phyloP scores from a whole-genome alignment of 2,329 filamentous ascomycete genomes.

The Acrodontium crateriforme region DNA sequence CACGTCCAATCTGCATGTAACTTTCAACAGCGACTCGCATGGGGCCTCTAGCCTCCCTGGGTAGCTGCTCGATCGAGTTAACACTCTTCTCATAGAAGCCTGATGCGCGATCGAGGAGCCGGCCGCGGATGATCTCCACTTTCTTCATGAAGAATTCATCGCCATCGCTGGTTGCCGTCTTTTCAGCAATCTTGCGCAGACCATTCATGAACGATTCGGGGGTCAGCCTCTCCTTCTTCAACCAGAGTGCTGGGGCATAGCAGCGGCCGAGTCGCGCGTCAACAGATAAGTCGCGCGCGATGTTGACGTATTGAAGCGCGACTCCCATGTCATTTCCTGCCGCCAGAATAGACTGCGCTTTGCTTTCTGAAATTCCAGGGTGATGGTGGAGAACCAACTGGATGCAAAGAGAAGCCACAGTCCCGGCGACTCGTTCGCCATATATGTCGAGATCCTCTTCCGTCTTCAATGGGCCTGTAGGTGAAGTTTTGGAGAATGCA shows the following conservation, averaged over 20 bases:
- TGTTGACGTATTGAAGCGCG: conserved; percentile 65
- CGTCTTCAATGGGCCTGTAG: conserved; percentile 38
- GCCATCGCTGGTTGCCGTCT: conserved; percentile 3
- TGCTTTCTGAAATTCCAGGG: conserved; percentile 16
- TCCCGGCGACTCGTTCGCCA: conserved; percentile 55
- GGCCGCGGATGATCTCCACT: conserved; percentile 38
- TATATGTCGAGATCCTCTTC: conserved; percentile 50
- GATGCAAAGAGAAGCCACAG: conserved; percentile 55
- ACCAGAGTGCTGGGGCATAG: conserved; percentile 54
- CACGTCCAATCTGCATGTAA: conserved; percentile 61
- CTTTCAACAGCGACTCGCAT: conserved; percentile 59
- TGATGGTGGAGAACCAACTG: conserved; percentile 51
- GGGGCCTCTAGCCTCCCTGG: conserved; percentile 44
- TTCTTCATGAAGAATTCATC: conserved; percentile 31
- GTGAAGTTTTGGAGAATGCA: conserved; percentile 30
- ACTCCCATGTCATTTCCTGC: conserved; percentile 55
- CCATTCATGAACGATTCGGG: conserved; percentile 40
- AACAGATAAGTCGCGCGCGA: conserved; percentile 56
- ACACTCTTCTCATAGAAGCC: conserved; percentile 42
- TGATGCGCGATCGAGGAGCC: conserved; percentile 48
- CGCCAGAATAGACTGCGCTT: conserved; percentile 34
- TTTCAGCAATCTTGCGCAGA: conserved; percentile 6
- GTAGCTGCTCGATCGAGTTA: conserved; percentile 46
- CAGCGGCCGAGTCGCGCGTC: conserved; percentile 53
- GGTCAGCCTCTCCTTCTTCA: conserved; percentile 42